phyloP scores from a whole-genome alignment of 208 protist species.

The Acanthamoeba healyi region DNA sequence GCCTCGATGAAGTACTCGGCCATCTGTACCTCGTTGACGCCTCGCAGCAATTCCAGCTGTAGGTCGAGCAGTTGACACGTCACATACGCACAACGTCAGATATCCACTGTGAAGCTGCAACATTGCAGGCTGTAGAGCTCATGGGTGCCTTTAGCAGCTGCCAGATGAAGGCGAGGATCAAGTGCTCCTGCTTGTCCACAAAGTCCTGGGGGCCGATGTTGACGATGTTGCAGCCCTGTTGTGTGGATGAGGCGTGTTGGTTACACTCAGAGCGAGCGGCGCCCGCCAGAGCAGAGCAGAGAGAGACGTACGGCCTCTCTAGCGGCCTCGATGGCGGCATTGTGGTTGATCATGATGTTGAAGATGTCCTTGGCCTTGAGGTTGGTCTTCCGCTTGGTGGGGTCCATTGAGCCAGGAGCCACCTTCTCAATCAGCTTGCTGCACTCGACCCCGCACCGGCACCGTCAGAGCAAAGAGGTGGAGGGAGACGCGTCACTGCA shows the following conservation, averaged over 20 bases:
- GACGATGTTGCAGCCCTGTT: conserved; percentile 47
- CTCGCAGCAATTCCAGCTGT: neutral
- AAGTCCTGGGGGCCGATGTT: conserved; percentile 60
- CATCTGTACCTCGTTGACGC: conserved; percentile 12
- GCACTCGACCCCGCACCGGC: neutral
- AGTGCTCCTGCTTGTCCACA: conserved; percentile 47
- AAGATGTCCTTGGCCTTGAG: conserved; percentile 22
- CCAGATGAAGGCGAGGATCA: conserved; percentile 62
- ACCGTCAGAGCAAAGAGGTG: neutral
- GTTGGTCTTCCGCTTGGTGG: conserved; percentile 31
- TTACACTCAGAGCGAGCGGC: neutral
- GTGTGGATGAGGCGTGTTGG: neutral
- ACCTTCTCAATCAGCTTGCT: conserved; percentile 49
- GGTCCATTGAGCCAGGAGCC: conserved; percentile 5
- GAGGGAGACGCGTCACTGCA: neutral
- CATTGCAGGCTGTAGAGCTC: neutral
- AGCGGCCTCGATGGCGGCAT: conserved; percentile 1
- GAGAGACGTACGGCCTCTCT: neutral
- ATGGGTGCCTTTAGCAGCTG: conserved; percentile 7
- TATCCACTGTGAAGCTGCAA: neutral
- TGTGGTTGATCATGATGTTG: conserved; percentile 50
- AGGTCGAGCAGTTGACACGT: neutral
- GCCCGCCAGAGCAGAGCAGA: neutral
- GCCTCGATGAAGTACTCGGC: conserved; percentile 36
- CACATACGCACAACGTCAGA: neutral